Conservation (phyloP, 257 asterid genomes). For the Solanum chiquidenum region DNA sequence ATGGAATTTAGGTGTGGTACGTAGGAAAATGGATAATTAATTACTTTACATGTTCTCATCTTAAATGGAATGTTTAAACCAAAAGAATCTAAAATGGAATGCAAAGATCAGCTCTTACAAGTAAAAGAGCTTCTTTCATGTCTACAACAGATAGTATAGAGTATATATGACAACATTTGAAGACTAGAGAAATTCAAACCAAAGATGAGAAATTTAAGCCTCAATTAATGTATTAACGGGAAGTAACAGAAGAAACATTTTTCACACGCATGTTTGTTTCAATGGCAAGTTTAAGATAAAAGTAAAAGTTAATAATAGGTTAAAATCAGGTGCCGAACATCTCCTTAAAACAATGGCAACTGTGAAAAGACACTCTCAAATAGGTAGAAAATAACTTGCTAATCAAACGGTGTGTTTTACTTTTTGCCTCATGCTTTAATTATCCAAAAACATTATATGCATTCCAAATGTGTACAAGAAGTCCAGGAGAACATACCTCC, state of each 20-base stretch:
- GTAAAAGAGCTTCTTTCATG: not conserved
- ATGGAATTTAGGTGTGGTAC: not conserved
- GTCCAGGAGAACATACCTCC: conserved; percentile 46
- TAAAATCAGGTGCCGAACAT: not conserved
- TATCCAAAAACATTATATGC: not conserved
- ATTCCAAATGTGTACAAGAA: not conserved
- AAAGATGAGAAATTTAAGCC: not conserved
- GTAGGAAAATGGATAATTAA: not conserved
- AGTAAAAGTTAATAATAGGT: not conserved
- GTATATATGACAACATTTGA: not conserved
- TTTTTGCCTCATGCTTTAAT: not conserved
- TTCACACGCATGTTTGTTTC: not conserved
- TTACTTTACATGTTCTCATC: not conserved
- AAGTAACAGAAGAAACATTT: not conserved
- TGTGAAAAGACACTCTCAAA: not conserved
- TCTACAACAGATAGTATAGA: not conserved
- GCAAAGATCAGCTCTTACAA: not conserved
- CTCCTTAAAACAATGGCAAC: not conserved
- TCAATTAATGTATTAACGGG: not conserved
- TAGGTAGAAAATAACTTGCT: not conserved
- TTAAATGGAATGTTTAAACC: not conserved
- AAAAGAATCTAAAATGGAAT: not conserved
- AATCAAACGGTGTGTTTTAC: not conserved
- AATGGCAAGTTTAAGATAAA: not conserved
- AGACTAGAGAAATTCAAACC: not conserved